Base-by-base conservation (phyloP, 2,329 filamentous ascomycete genomes). In the Periconia sp. region DNA sequence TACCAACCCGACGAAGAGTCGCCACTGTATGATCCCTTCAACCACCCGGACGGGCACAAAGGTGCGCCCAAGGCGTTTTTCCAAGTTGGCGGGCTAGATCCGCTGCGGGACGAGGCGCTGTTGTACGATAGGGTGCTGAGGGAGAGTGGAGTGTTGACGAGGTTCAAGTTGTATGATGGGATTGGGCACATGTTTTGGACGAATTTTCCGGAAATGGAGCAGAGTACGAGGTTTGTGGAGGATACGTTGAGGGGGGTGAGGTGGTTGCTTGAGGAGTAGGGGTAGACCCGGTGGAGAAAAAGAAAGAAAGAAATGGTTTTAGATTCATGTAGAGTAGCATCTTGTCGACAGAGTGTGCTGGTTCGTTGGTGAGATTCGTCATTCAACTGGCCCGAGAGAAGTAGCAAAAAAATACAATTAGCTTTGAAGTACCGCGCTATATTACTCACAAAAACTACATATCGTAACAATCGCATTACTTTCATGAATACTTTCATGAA, bases 1-100 rank as follows among this genome's bases (percentile, higher is more conserved):
- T 67, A 66, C 21, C 34, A 30, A 0, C 60, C 63, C 1, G 65
- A 71, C n/a, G 38, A 36, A 1, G 42, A 52, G 0, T 59, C 61
- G 8, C 59, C 60, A 4, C 37, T 67, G 7, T 66, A 59, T 57
- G 61, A 64, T 36, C 66, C 66, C 0, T 65, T 47, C 45, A 46
- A 68, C 53, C 59, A 69, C 39, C 57, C 71, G 19, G 28, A 59
- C 11, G 52, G 63, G 0, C 75, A 77, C 41, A 62, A 62, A 21
- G 68, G 67, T 0, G 61, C 74, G 4, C 74, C 76, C 0, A 72
- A 70, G 21, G 70, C 73, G 0, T 74, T 72, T 44, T 77, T 79
- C 51, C 72, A 77, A 50, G 69, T 79, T 13, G 75, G 71, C 22
- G 77, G 76, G 0, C 57, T 72, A 48, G 78, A 79, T 57, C 76